Base-by-base conservation (phyloP, 306 rosid genomes). In the Alnus rubra region DNA sequence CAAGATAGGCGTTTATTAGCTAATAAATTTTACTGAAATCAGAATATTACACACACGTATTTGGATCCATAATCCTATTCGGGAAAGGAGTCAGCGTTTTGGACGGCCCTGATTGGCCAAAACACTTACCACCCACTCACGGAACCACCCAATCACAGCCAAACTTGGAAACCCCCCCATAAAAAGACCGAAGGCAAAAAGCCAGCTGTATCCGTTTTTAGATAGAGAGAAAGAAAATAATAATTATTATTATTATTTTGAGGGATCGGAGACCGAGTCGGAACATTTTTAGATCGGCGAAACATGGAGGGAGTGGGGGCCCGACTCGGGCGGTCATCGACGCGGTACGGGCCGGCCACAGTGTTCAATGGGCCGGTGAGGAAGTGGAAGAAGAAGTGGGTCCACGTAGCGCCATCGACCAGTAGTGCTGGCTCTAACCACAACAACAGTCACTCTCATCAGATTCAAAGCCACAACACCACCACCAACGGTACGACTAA, bases 311-410 rank as follows among this genome's bases (percentile, higher is more conserved):
- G 97, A 47, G 97, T 94, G 50, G 98, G 98, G 87, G 98, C 97
- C 89, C 94, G 98, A 50, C 85, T 92, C 28, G 97, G 98, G 30
- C 93, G 98, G 60, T 89, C 98, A 56, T 94, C 98, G 76, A 92
- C 97, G 79, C 94, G 99, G 33, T 93, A 95, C 78, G 98, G 97
- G 68, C 99, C 98, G 75, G 91, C 98, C 45, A 93, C 99, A 74
- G 99, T 95, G 67, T 95, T 95, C 89, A 95, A 80, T 30, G 98
- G 99, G 4, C 97, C 99, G 80, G 99, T 95, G 13, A 81, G 99
- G 90, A 93, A 79, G 89, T 95, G 99, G 99, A 95, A 90, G 98
- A 95, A 90, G 99, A 93, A 89, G 78, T 95, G 99, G 99, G 88
- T 95, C 86, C 97, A 90, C 87, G 92, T 91, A 6, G 71, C 97